Conservation (phyloP, 495 filamentous ascomycete species). For the Pyronema domesticum region DNA sequence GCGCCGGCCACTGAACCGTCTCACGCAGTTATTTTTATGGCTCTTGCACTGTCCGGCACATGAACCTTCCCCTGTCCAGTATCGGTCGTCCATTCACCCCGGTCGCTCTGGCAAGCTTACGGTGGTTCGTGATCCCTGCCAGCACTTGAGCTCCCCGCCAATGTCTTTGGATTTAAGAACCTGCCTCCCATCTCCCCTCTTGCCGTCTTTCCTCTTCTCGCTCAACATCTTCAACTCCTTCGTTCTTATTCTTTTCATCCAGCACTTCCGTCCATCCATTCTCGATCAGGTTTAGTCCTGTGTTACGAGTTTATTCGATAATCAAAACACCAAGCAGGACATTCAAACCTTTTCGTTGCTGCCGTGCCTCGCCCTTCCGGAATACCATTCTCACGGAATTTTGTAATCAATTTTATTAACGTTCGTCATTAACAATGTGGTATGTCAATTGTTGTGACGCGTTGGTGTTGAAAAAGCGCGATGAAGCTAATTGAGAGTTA, state of each 20-base stretch:
- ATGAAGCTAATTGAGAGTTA: slow-evolving; percentile 23
- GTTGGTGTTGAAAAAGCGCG: background rate
- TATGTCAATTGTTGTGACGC: slow-evolving; percentile 4
- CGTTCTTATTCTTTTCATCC: slow-evolving; percentile 5
- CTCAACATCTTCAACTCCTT: slow-evolving; percentile 7
- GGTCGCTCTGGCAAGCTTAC: background rate
- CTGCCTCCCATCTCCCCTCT: slow-evolving; percentile 14
- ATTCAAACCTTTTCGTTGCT: background rate
- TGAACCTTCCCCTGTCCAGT: too few relatives aligned
- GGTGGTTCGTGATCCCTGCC: background rate
- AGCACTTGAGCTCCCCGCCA: background rate
- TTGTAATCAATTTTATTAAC: slow-evolving; percentile 9
- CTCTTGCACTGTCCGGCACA: too few relatives aligned
- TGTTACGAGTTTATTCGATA: background rate
- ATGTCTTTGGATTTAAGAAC: slow-evolving; percentile 19
- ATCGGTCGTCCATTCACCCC: background rate
- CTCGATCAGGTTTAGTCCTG: background rate
- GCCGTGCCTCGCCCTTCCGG: background rate
- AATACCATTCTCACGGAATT: background rate
- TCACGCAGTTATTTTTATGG: too few relatives aligned
- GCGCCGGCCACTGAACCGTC: too few relatives aligned
- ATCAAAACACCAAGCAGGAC: too few relatives aligned
- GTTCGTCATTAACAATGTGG: slow-evolving; percentile 15
- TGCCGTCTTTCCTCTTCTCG: slow-evolving; percentile 20
- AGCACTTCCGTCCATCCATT: background rate